phyloP scores from a whole-genome alignment of 139 green algal genomes.

The Edaphochlamys debaryana region DNA sequence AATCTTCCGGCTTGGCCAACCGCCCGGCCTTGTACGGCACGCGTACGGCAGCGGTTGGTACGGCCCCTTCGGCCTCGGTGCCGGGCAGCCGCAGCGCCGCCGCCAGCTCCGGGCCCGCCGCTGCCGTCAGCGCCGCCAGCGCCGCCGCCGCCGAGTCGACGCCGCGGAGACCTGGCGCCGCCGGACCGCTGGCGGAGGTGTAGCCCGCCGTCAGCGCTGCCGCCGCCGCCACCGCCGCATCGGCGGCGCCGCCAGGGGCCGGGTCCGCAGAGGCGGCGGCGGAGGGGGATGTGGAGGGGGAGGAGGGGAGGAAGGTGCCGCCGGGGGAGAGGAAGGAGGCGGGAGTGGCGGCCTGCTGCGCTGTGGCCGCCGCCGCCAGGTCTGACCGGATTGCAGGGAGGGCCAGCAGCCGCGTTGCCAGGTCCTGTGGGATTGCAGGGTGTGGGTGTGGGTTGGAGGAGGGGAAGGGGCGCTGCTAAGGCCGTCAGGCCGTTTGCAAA shows the following conservation, averaged over 20 bases:
- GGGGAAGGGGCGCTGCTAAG: too few species aligned
- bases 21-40: constrained; percentile 37
- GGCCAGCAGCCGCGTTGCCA: background rate
- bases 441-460: too few species aligned
- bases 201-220: background rate
- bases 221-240: background rate
- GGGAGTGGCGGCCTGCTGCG: background rate
- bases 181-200: background rate
- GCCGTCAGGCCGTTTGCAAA: too few species aligned
- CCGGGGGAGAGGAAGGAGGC: background rate
- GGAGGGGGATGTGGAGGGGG: too few species aligned
- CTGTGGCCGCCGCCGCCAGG: background rate
- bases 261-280: background rate
- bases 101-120: constrained; percentile 27
- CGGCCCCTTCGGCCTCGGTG: background rate
- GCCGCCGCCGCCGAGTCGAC: background rate
- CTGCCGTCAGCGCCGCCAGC: background rate
- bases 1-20: background rate
- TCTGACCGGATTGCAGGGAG: background rate
- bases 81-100: background rate
- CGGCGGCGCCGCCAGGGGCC: background rate
- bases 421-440: constrained; percentile 16
- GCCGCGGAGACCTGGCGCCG: background rate
- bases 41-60: too few species aligned
- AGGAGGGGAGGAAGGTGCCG: constrained; percentile 14